Percentiles rank a stretch among this genome's conserved stretches.
These are phyloP conservation scores for Trypanosoma cruzi DNA, from an alignment of 208 protist species.

Conservation along the genomic window DNA sequence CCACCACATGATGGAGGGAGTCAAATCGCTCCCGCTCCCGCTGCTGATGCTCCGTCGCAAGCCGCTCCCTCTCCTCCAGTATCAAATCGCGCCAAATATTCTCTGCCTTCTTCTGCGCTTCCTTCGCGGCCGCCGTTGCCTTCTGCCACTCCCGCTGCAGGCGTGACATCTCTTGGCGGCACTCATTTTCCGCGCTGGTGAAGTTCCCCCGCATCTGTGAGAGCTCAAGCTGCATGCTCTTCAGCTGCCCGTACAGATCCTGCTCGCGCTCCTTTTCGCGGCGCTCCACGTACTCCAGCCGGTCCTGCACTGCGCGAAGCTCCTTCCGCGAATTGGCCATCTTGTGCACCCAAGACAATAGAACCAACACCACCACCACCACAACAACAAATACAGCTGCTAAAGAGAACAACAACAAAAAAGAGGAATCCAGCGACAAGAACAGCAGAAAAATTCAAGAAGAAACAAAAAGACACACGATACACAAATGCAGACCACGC, in stretches of 20 bases:
- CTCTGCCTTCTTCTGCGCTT: conserved; percentile 7
- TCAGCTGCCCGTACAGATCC: conserved; percentile 15
- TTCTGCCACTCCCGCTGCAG: conserved; percentile 16
- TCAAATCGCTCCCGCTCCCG: background rate
- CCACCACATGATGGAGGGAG: background rate
- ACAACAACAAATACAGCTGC: no score
- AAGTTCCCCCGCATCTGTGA: background rate
- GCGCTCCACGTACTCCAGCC: conserved; percentile 23
- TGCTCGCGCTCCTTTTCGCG: conserved; percentile 21
- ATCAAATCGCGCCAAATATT: conserved; percentile 14
- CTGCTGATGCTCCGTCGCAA: background rate
- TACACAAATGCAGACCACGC: conserved; percentile 2
- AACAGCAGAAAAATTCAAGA: conserved; percentile 2
- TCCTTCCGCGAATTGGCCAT: conserved; percentile 14
- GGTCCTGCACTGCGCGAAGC: conserved; percentile 8
- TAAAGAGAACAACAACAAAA: background rate
- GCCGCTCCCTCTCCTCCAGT: conserved; percentile 9
- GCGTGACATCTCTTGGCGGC: conserved; percentile 1
- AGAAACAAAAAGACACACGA: background rate
- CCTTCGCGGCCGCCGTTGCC: background rate
- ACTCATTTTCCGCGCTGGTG: background rate
- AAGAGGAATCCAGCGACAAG: background rate
- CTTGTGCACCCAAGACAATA: conserved; percentile 1
- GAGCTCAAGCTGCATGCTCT: background rate
- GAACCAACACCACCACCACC: no score